These are phyloP conservation scores for Debaryomycetaceae sp. DNA, from an alignment of 1,139 yeast genomes.

Conservation along the genomic window DNA sequence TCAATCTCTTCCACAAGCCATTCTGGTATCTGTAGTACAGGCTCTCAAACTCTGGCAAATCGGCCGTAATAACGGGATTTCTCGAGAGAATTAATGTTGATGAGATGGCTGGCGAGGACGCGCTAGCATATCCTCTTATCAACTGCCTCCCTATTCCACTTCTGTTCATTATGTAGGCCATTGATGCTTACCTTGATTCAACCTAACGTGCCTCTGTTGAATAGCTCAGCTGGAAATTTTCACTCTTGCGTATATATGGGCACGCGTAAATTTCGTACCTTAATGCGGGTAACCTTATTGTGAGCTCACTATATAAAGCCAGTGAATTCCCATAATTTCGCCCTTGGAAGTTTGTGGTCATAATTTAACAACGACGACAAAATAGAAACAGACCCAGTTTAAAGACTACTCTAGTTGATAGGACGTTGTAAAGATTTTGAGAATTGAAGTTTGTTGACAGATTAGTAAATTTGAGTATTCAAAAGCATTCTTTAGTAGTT, in stretches of 20 bases:
- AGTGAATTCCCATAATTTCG: neutral
- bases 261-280: conserved; percentile 1
- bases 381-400: neutral
- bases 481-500: neutral
- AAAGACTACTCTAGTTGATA: too few species aligned
- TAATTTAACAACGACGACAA: neutral
- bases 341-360: neutral
- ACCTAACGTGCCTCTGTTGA: neutral
- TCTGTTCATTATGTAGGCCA: conserved; percentile 1
- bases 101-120: conserved; percentile 14
- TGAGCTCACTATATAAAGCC: neutral
- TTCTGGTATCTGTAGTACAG: conserved; percentile 80
- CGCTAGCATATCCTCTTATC: conserved; percentile 9
- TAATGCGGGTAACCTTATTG: conserved; percentile 3
- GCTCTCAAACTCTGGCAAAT: conserved; percentile 65
- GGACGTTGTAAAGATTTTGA: neutral
- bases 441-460: neutral
- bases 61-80: conserved; percentile 80
- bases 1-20: conserved; percentile 81
- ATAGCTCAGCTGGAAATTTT: conserved; percentile 8
- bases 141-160: conserved; percentile 7
- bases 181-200: neutral
- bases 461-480: neutral
- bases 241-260: conserved; percentile 9
- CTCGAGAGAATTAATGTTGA: conserved; percentile 67